Evolutionary conservation across 2,329 filamentous ascomycete genomes (phyloP).

Genomic region (Helicocarpus griseus): DNA sequence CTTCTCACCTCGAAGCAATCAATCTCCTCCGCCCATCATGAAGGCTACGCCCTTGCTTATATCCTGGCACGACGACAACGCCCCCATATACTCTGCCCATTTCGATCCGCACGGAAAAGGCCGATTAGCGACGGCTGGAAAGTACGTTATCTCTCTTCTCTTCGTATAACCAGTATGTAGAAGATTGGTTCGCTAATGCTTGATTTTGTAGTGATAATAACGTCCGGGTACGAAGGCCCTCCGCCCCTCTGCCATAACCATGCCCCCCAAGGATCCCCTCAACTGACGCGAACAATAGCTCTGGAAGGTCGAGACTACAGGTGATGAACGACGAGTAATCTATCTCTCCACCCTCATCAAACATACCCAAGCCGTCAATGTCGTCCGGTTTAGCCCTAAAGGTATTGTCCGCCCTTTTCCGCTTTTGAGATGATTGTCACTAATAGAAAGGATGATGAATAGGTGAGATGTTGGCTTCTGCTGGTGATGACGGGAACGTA

Average conservation of each 20-base stretch:
- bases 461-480: slow-evolving; percentile 91
- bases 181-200: neutral
- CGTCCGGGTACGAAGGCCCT: slow-evolving; percentile 60
- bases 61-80: slow-evolving; percentile 97
- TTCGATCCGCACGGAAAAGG: slow-evolving; percentile 91
- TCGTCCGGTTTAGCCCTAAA: slow-evolving; percentile 90
- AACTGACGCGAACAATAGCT: slow-evolving; percentile 47
- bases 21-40: slow-evolving; percentile 47
- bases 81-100: slow-evolving; percentile 93
- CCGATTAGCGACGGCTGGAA: slow-evolving; percentile 83
- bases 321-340: slow-evolving; percentile 78
- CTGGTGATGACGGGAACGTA: slow-evolving; percentile 94
- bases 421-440: neutral
- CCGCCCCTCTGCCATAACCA: slow-evolving; percentile 13
- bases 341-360: slow-evolving; percentile 88
- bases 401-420: slow-evolving; percentile 45
- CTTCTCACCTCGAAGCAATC: neutral
- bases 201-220: slow-evolving; percentile 61
- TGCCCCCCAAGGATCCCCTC: slow-evolving; percentile 9
- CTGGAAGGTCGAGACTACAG: slow-evolving; percentile 80
- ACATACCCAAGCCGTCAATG: slow-evolving; percentile 95
- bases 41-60: slow-evolving; percentile 94
- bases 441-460: neutral
- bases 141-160: slow-evolving; percentile 33
- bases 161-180: neutral